These are phyloP conservation scores for Phytomonas francai DNA, from an alignment of 208 protist species.

Conservation along the genomic window DNA sequence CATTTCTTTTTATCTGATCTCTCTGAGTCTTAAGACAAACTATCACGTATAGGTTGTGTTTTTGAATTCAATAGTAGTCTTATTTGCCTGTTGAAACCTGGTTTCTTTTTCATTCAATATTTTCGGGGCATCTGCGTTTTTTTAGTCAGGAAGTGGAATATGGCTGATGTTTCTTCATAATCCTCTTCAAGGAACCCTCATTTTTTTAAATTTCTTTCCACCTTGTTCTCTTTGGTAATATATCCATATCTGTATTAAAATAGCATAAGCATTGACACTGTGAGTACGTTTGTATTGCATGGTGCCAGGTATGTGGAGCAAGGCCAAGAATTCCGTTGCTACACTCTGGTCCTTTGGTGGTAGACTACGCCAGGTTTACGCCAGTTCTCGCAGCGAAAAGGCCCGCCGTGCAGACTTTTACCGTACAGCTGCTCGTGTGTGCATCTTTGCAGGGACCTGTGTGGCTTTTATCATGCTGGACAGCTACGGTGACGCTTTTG, in stretches of 20 bases:
- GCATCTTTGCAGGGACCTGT: slow-evolving; percentile 24
- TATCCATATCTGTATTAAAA: no score
- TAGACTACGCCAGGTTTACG: slow-evolving; percentile 61
- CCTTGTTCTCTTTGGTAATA: no score
- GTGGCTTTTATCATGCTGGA: slow-evolving; percentile 41
- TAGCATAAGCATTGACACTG: not conserved
- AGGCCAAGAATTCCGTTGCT: slow-evolving; percentile 26
- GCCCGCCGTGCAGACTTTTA: slow-evolving; percentile 32
- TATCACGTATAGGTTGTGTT: no score
- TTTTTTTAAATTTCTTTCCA: slow-evolving; percentile 9
- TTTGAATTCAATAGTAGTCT: no score
- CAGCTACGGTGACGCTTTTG: slow-evolving; percentile 21
- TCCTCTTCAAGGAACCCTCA: no score
- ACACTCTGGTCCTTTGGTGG: slow-evolving; percentile 67
- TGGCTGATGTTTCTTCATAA: not conserved
- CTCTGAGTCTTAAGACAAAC: no score
- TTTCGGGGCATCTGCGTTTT: no score
- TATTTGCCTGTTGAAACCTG: no score
- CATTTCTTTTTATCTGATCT: no score
- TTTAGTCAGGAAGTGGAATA: no score
- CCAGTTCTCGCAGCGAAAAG: slow-evolving; percentile 49
- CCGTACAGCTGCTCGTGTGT: slow-evolving; percentile 31
- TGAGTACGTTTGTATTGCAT: slow-evolving; percentile 4
- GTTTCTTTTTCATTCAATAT: no score
- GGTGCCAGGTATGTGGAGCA: slow-evolving; percentile 23